Evolutionary conservation across 2,329 filamentous ascomycete species (phyloP), one percentile per base, ranked within the genome.

Genomic region (Colletotrichum sp.): DNA sequence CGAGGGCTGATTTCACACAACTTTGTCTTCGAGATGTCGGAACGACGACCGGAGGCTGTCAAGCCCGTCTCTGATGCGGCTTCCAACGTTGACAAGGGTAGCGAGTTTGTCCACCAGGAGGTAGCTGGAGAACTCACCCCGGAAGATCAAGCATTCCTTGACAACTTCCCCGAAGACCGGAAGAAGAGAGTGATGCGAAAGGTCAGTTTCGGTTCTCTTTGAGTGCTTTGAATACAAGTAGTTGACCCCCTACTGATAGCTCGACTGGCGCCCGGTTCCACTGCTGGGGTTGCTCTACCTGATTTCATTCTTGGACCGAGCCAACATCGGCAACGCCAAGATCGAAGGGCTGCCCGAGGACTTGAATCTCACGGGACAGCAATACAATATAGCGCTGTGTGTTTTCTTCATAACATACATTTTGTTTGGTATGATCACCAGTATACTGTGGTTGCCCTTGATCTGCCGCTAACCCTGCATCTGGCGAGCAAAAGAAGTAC

Each of bases 341-440:
- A 87, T 90, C 70, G 80, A 79, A 66, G 79, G 79, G 29, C 75
- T 82, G 29, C 75, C 79, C 62, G 62, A 86, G 61, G 75, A 77
- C 65, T 70, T 79, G 36, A 73, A 86, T 34, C 89, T 94, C 85
- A 91, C 8, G 87, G 88, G 87, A 86, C 1, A 83, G 87, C 16
- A 80, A 79, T 47, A 86, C 90, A 76, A 89, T 86, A 93, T 82
- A 81, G 88, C 64, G 79, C 86, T 68, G 82, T 88, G 76, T 7
- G 69, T 74, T 84, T 94, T 95, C 83, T 94, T 94, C 84, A 86
- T 94, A 47, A 87, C 91, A 2, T 94, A 94, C 79, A 85, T 92
- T 2, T 83, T 93, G 16, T 92, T 92, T 72, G 92, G 21, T 55
- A 55, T 24, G 24, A 24, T 24, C 24, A 24, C 24, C 24, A 24